phyloP scores from a whole-genome alignment of 1,284 basidiomycete genomes.

The Melampsora larici-populina region DNA sequence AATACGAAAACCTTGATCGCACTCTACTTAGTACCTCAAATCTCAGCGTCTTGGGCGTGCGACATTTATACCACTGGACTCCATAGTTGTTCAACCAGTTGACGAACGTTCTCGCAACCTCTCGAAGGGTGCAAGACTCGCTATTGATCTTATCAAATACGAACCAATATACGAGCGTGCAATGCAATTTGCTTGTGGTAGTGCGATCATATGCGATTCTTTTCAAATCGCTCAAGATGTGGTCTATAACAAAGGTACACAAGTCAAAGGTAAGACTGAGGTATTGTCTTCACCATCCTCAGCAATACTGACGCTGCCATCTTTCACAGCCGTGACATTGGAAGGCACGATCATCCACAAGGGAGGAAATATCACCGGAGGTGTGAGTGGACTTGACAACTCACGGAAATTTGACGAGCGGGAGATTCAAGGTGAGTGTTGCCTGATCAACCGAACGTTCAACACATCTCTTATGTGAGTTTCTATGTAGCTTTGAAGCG shows the following conservation, averaged over 20 bases:
- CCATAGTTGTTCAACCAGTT: conserved; percentile 85
- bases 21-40: conserved; percentile 75
- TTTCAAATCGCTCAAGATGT: conserved; percentile 87
- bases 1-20: neutral
- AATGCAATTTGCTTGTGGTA: conserved; percentile 93
- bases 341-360: conserved; percentile 98
- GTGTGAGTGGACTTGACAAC: conserved; percentile 68
- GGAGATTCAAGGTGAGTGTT: conserved; percentile 66
- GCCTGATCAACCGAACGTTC: neutral
- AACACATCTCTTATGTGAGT: neutral
- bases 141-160: conserved; percentile 88
- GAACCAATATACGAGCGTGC: conserved; percentile 83
- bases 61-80: conserved; percentile 95
- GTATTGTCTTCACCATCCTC: neutral
- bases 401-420: conserved; percentile 88
- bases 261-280: conserved; percentile 76
- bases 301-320: neutral
- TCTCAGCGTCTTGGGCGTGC: conserved; percentile 91
- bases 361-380: conserved; percentile 94
- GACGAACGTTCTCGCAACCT: conserved; percentile 93
- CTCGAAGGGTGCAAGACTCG: conserved; percentile 83
- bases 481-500: conserved; percentile 58
- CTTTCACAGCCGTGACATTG: conserved; percentile 77
- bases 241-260: conserved; percentile 87
- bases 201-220: conserved; percentile 87